Evolutionary conservation across 2,329 filamentous ascomycete species (phyloP).

Genomic region (Aspergillus felis): DNA sequence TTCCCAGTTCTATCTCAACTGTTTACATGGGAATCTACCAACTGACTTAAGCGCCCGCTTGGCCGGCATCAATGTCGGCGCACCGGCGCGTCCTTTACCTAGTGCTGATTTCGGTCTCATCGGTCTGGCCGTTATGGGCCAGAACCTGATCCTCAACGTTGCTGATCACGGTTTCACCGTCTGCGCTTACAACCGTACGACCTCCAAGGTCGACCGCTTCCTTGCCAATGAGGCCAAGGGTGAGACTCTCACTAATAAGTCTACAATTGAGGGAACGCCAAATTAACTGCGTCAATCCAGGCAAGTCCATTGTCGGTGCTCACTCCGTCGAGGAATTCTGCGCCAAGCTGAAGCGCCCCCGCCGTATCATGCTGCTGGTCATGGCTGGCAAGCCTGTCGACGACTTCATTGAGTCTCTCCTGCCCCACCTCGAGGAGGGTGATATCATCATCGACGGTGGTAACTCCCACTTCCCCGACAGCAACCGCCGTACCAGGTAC

Average conservation of each 20-base stretch:
- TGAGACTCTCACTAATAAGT: conserved; percentile 27
- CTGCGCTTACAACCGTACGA: conserved; percentile 97
- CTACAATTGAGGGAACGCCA: background rate
- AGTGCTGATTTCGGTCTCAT: conserved; percentile 90
- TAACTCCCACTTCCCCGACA: conserved; percentile 99
- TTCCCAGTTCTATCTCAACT: conserved; percentile 7
- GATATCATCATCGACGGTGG: conserved; percentile 99
- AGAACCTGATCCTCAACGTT: conserved; percentile 87
- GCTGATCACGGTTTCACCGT: conserved; percentile 93
- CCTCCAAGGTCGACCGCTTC: conserved; percentile 96
- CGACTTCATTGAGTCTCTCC: conserved; percentile 95
- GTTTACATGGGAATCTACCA: conserved; percentile 34
- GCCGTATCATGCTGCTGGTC: conserved; percentile 97
- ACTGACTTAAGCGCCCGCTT: conserved; percentile 65
- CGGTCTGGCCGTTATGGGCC: conserved; percentile 84
- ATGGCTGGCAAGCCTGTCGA: conserved; percentile 98
- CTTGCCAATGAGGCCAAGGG: conserved; percentile 85
- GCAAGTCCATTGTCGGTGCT: conserved; percentile 92
- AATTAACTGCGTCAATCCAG: conserved; percentile 40
- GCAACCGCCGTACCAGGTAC: conserved; percentile 94
- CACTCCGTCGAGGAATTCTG: conserved; percentile 93
- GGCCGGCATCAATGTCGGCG: conserved; percentile 68
- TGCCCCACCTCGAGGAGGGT: conserved; percentile 75
- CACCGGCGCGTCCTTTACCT: conserved; percentile 49
- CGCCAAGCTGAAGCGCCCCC: conserved; percentile 93